Base-by-base conservation (phyloP, 305 asterid genomes). In the Rubia peregrina region DNA sequence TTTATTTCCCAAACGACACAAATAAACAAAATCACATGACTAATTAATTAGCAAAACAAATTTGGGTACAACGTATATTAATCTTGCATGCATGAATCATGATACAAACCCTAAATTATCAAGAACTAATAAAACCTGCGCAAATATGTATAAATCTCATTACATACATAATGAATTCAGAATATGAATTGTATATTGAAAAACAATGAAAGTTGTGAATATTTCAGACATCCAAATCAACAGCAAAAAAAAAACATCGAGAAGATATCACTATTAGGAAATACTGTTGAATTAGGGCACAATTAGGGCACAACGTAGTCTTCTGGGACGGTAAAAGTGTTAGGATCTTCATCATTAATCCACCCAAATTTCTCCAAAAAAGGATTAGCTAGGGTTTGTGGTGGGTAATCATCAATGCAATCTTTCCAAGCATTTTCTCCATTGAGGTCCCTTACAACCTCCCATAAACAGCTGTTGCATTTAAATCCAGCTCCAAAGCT, bases 401-500 rank as follows among this genome's bases (percentile, higher is more conserved):
- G 72, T 5, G 98, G 98, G 60, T 89, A 91, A 6, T 21, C 49
- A 48, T 88, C 64, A 51, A 91, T 88, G 69, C 85, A 83, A 10
- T 69, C 77, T 65, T 71, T 55, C 98, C 98, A 89, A 0, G 86
- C 96, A 76, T 86, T 87, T 1, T 73, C 86, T 4, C 81, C 62
- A 19, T 33, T 87, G 84, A 89, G 77, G 67, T 89, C 96, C 70
- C 86, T 83, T 10, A 85, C 33, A 53, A 91, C 98, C 53, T 91
- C 90, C 95, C 95, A 88, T 40, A 86, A 68, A 33, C 92, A 79
- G 71, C 98, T 91, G 70, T 88, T 88, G 60, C 97, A 91, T 83
- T 91, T 91, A 11, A 91, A 91, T 11, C 97, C 97, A 0, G 95
- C 95, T 14, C 96, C 97, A 48, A 91, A 91, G 30, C 92, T 83